Base-by-base conservation (phyloP, 345 rosid genomes). In the Camelina hispida region DNA sequence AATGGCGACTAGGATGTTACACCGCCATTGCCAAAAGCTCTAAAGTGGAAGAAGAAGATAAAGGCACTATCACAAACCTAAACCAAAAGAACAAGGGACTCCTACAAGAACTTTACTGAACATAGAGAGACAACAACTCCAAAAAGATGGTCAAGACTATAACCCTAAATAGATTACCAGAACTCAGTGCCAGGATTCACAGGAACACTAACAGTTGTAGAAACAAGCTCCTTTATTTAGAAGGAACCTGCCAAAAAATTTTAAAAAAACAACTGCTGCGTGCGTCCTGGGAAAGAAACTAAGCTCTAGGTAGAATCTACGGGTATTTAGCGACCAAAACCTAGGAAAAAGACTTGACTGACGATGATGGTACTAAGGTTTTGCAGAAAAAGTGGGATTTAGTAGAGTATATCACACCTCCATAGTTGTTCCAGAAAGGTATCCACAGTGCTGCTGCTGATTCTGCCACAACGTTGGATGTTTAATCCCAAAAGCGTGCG, bases 391-490 rank as follows among this genome's bases (percentile, higher is more conserved):
- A 81, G 13, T 9, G 42, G 82, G 82, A 81, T 50, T 87, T 77
- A 95, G 78, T 78, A 86, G 17, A 95, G 97, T 84, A 92, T 85
- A 65, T 95, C 97, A 25, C 97, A 95, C 83, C 88, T 87, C 91
- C 96, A 92, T 66, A 95, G 81, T 71, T 78, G 84, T 73, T 87
- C 91, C 50, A 86, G 80, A 42, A 95, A 90, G 32, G 73, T 43
- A 67, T 81, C 87, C 22, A 90, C 78, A 9, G 86, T 76, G 67
- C 78, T 77, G 75, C 82, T 78, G 85, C 91, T 90, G 83, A 95
- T 87, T 68, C 85, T 79, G 35, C 82, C 87, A 85, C 99, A 95
- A 61, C 84, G 85, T 78, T 90, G 89, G 68, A 95, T 85, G 71
- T 92, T 89, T 76, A 95, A 82, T 20, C 99, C 99, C 66, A 85